A percentile compares a stretch with the other conserved stretches of the same genome.
Evolutionary conservation across 2,329 filamentous ascomycete species (phyloP).

Genomic region (Xylariaceae sp.): DNA sequence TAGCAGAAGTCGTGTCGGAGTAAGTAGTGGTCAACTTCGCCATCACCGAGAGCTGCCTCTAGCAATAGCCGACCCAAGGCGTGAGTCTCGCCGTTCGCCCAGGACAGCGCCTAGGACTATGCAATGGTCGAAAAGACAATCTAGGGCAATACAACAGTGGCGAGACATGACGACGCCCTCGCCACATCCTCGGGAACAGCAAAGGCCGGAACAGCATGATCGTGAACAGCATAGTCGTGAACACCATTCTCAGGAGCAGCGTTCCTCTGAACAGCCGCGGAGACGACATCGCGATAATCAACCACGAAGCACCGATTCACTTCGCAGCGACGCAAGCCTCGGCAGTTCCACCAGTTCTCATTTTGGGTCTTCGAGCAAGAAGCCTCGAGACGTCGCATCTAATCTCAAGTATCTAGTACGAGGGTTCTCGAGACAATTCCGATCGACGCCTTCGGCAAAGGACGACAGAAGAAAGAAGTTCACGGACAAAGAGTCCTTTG

Average conservation of each 20-base stretch:
- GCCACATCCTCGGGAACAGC: not conserved
- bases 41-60: not conserved
- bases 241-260: too few species aligned
- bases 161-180: not conserved
- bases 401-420: constrained; percentile 29
- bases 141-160: constrained; percentile 3
- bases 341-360: not conserved
- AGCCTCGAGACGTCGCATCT: constrained; percentile 1
- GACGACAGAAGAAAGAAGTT: not conserved
- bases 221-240: too few species aligned
- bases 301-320: not conserved
- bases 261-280: not conserved
- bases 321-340: not conserved
- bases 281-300: not conserved
- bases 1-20: not conserved
- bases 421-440: constrained; percentile 15
- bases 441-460: not conserved
- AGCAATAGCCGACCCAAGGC: not conserved
- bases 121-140: not conserved
- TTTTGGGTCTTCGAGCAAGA: not conserved
- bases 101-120: not conserved
- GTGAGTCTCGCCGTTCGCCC: not conserved
- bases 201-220: too few species aligned
- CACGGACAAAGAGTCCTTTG: constrained; percentile 27
- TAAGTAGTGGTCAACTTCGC: not conserved